phyloP scores from a whole-genome alignment of 2,329 filamentous ascomycete species.

The Aspergillus jensenii region DNA sequence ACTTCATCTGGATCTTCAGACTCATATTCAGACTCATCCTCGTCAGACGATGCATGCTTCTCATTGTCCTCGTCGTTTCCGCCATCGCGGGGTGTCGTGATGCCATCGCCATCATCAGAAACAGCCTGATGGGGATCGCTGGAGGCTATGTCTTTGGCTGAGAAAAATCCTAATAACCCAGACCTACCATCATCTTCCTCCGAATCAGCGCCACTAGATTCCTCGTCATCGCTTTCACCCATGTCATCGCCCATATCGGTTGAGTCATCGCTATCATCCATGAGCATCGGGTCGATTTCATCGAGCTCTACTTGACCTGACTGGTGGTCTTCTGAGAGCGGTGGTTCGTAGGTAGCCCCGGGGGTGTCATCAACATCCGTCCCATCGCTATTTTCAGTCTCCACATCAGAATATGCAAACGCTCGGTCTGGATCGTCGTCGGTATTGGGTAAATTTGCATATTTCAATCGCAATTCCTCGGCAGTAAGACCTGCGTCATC shows the following conservation, averaged over 20 bases:
- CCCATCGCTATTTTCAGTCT: conserved; percentile 20
- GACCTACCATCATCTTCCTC: conserved; percentile 40
- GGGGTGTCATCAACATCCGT: conserved; percentile 20
- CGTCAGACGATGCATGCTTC: conserved; percentile 20
- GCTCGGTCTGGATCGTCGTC: conserved; percentile 22
- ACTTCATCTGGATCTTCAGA: conserved; percentile 37
- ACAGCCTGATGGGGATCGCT: conserved; percentile 18
- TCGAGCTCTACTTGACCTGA: conserved; percentile 33
- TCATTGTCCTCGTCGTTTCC: conserved; percentile 28
- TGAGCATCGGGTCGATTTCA: conserved; percentile 45
- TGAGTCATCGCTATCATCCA: conserved; percentile 48
- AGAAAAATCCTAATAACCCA: conserved; percentile 50
- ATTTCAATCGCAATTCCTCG: conserved; percentile 49
- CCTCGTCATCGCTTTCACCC: conserved; percentile 47
- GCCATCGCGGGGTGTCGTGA: conserved; percentile 27
- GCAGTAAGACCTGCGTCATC: conserved; percentile 48
- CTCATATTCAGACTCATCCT: conserved; percentile 27
- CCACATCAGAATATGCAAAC: conserved; percentile 25
- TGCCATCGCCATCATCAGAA: conserved; percentile 39
- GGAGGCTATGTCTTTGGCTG: conserved; percentile 38
- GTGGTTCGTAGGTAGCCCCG: conserved; percentile 8
- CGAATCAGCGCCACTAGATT: conserved; percentile 55
- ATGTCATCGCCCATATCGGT: conserved; percentile 52
- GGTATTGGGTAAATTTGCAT: conserved; percentile 40
- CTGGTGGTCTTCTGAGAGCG: conserved; percentile 26